A percentile compares a stretch with the other conserved stretches of the same genome.
phyloP scores from a whole-genome alignment of 768 basidiomycete species.

The Rhodotorula taiwanensis region DNA sequence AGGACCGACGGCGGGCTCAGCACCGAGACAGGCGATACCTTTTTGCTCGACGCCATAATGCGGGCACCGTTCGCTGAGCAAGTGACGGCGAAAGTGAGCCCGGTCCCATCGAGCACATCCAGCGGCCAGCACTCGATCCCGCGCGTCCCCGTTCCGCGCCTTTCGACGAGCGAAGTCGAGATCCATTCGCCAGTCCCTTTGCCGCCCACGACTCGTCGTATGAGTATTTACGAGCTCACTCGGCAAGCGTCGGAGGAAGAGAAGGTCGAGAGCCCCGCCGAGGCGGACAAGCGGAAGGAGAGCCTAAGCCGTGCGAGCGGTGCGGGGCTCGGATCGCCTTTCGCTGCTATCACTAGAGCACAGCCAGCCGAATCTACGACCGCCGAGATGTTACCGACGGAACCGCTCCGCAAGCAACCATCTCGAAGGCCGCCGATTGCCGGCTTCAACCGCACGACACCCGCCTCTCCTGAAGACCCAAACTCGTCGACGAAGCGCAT shows the following conservation, averaged over 20 bases:
- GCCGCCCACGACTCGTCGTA: background rate
- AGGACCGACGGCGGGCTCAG: background rate
- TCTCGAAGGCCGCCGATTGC: slow-evolving; percentile 7
- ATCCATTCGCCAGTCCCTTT: no score
- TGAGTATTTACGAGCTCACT: background rate
- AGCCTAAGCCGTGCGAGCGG: slow-evolving; percentile 8
- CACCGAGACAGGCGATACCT: background rate
- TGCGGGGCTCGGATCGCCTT: slow-evolving; percentile 7
- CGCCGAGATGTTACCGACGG: no score
- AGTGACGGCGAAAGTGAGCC: no score
- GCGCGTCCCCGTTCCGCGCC: slow-evolving; percentile 5
- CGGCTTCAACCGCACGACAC: background rate
- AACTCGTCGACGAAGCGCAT: background rate
- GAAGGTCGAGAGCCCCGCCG: background rate
- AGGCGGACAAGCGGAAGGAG: background rate
- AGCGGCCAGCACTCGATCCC: background rate
- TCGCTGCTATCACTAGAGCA: no score
- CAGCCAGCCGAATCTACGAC: no score
- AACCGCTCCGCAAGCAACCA: background rate
- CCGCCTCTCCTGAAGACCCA: background rate
- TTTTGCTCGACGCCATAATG: no score
- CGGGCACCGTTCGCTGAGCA: no score
- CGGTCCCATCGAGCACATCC: background rate
- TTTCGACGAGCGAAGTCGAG: background rate
- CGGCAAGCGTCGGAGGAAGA: slow-evolving; percentile 4